Evolutionary conservation across 2,329 filamentous ascomycete genomes (phyloP).

Genomic region (Ascochyta lentis): DNA sequence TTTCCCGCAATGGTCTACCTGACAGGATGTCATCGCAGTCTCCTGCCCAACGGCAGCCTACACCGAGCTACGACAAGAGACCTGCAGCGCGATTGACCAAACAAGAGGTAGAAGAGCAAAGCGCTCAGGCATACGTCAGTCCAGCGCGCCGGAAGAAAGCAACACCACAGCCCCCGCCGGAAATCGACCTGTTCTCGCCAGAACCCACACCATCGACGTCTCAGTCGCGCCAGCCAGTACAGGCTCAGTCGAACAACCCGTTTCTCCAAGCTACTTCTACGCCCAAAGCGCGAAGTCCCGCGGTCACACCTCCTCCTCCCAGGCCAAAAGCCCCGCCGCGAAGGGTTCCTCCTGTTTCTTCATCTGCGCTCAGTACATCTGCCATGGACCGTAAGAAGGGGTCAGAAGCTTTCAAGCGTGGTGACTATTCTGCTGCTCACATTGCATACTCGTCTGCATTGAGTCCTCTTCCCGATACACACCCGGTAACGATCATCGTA

Average conservation of each 20-base stretch:
- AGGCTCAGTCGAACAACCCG: slow-evolving; percentile 48
- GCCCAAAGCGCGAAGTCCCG: slow-evolving; percentile 43
- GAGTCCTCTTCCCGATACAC: slow-evolving; percentile 72
- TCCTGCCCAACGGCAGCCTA: slow-evolving; percentile 45
- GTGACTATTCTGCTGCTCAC: slow-evolving; percentile 89
- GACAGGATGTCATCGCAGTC: slow-evolving; percentile 51
- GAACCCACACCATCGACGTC: slow-evolving; percentile 35
- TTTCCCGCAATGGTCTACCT: slow-evolving; percentile 36
- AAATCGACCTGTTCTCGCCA: slow-evolving; percentile 66
- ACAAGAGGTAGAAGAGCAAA: slow-evolving; percentile 79
- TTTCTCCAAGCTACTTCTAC: slow-evolving; percentile 42
- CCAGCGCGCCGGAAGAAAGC: slow-evolving; percentile 80
- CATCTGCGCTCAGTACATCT: slow-evolving; percentile 74
- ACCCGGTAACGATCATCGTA: slow-evolving; percentile 87
- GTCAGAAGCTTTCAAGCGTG: slow-evolving; percentile 89
- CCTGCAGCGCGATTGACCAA: slow-evolving; percentile 71
- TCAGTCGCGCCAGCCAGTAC: slow-evolving; percentile 40
- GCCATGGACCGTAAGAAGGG: slow-evolving; percentile 80
- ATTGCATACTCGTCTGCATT: slow-evolving; percentile 81
- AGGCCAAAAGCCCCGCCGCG: slow-evolving; percentile 60
- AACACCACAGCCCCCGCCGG: slow-evolving; percentile 53
- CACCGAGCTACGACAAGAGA: slow-evolving; percentile 37
- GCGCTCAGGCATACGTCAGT: slow-evolving; percentile 83
- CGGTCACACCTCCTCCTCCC: slow-evolving; percentile 51
- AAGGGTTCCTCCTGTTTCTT: slow-evolving; percentile 70